Percentiles rank a stretch among this genome's conserved stretches.
These are phyloP conservation scores for Pisolithus microcarpus DNA, from an alignment of 768 basidiomycete genomes.

Conservation along the genomic window DNA sequence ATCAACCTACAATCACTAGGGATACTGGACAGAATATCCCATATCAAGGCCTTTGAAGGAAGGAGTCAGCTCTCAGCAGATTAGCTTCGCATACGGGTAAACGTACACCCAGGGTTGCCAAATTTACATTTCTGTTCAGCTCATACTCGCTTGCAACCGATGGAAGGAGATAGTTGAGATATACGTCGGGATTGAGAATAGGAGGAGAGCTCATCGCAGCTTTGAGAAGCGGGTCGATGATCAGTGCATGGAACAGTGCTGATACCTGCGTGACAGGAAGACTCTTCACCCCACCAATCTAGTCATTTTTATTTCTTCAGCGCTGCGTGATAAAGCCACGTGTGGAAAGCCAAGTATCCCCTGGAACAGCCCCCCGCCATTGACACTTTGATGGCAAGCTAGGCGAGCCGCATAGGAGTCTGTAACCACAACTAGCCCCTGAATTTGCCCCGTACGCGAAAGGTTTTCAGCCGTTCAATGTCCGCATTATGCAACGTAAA, in stretches of 20 bases:
- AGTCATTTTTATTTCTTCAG: no score
- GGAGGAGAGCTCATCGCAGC: not conserved
- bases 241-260: not conserved
- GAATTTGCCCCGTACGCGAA: no score
- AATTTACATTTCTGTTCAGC: not conserved
- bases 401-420: no score
- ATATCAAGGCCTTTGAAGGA: not conserved
- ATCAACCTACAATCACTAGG: constrained; percentile 1
- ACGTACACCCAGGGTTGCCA: constrained; percentile 3
- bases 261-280: not conserved
- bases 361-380: no score
- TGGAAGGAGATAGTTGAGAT: constrained; percentile 4
- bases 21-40: constrained; percentile 3
- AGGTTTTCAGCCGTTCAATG: no score
- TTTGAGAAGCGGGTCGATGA: not conserved
- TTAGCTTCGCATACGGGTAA: not conserved
- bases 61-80: not conserved
- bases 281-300: no score
- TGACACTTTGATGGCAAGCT: no score
- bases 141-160: not conserved
- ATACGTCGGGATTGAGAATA: constrained; percentile 3
- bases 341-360: no score
- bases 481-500: no score
- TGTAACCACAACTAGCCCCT: no score
- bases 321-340: no score